These are phyloP conservation scores for Gossypium schwendimanii DNA, from an alignment of 441 rosid species.

Conservation along the genomic window DNA sequence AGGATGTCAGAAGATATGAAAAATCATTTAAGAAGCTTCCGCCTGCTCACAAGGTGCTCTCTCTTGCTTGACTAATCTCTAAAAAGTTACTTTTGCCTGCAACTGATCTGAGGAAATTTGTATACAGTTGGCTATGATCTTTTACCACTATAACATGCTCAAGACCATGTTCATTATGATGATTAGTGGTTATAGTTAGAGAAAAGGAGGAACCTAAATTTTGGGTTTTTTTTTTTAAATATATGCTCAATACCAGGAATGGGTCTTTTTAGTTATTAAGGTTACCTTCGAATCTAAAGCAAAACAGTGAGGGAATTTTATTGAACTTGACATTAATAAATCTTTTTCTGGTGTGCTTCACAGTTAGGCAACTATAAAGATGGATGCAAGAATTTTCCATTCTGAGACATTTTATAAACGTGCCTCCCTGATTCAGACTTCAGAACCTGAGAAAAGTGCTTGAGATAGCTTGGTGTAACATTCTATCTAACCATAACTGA, in stretches of 20 bases:
- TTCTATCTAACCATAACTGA: not conserved
- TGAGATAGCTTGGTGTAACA: not conserved
- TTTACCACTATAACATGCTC: not conserved
- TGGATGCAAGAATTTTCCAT: not conserved
- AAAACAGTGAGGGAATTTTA: not conserved
- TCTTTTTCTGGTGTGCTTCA: not conserved
- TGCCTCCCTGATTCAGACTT: not conserved
- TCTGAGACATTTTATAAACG: not conserved
- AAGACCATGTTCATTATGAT: not conserved
- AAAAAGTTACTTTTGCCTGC: not conserved
- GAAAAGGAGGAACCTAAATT: not conserved
- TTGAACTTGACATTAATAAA: not conserved
- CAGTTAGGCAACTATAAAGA: not conserved
- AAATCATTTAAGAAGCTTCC: conserved; percentile 51
- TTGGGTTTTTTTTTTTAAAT: not conserved
- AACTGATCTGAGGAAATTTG: not conserved
- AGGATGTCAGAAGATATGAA: conserved; percentile 78
- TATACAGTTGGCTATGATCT: not conserved
- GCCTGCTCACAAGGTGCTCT: conserved; percentile 33
- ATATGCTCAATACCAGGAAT: too few relatives aligned
- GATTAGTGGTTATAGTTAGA: not conserved
- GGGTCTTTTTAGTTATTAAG: not conserved
- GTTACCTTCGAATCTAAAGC: not conserved
- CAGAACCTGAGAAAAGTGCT: not conserved
- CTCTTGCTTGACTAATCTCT: not conserved